Evolutionary conservation across 805 yeast species (phyloP).

Genomic region (Cyberlindnera petersonii): DNA sequence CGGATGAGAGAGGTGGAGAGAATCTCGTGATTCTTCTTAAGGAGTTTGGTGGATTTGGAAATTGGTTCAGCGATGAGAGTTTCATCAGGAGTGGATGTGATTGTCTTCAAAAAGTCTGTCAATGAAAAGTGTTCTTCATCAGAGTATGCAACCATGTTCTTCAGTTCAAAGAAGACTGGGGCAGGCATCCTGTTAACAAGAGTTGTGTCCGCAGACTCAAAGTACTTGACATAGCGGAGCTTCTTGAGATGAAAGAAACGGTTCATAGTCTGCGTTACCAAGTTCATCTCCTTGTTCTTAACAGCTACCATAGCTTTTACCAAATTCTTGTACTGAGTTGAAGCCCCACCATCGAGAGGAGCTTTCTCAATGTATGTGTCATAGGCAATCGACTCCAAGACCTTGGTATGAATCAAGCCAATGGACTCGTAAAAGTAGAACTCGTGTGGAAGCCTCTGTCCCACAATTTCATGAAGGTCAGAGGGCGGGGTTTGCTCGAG

Average conservation of each 20-base stretch:
- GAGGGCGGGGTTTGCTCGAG: constrained; percentile 48
- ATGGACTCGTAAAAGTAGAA: constrained; percentile 73
- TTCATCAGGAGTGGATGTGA: constrained; percentile 19
- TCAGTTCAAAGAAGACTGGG: constrained; percentile 42
- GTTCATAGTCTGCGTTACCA: constrained; percentile 67
- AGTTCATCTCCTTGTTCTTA: constrained; percentile 59
- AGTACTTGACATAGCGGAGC: constrained; percentile 54
- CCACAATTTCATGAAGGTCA: constrained; percentile 77
- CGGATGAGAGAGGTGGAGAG: constrained; percentile 55
- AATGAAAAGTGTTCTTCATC: constrained; percentile 29
- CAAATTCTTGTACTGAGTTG: constrained; percentile 55
- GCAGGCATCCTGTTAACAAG: constrained; percentile 53
- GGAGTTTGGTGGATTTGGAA: constrained; percentile 23
- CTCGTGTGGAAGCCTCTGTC: constrained; percentile 84
- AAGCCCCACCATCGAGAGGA: constrained; percentile 61
- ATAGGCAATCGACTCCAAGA: constrained; percentile 63
- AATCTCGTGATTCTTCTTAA: constrained; percentile 47
- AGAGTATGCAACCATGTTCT: constrained; percentile 32
- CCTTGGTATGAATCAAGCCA: constrained; percentile 63
- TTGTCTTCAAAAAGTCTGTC: constrained; percentile 25
- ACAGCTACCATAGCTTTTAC: constrained; percentile 42
- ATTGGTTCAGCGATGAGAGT: constrained; percentile 20
- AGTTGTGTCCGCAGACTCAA: constrained; percentile 38
- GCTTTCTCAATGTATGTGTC: constrained; percentile 60
- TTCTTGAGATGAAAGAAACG: constrained; percentile 81